Conservation (phyloP, 371 early-diverging fungal species). For the Lichtheimia ornata region DNA sequence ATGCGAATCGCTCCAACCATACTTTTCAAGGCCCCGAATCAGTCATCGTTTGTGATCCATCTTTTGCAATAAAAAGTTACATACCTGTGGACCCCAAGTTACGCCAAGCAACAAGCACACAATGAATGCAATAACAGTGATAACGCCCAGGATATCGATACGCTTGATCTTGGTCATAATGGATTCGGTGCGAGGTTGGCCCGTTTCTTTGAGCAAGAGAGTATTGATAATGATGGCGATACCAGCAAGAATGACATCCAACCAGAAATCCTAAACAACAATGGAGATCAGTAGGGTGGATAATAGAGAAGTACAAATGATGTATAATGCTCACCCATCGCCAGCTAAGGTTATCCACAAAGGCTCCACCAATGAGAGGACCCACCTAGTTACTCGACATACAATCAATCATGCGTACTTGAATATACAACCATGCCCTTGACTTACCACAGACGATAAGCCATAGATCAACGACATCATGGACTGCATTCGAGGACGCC, state of each 20-base stretch:
- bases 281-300: neutral
- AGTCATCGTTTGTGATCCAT: neutral
- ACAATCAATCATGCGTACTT: too few species aligned
- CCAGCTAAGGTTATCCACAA: conserved; percentile 66
- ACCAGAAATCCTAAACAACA: conserved; percentile 56
- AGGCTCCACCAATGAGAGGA: conserved; percentile 68
- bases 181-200: conserved; percentile 37
- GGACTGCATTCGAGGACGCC: conserved; percentile 68
- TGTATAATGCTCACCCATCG: conserved; percentile 45
- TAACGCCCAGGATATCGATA: conserved; percentile 56
- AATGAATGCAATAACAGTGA: conserved; percentile 15
- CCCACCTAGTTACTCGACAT: conserved; percentile 39
- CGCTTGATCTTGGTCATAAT: conserved; percentile 55
- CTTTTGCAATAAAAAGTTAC: neutral
- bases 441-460: conserved; percentile 50
- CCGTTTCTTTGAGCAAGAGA: conserved; percentile 45
- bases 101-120: conserved; percentile 52
- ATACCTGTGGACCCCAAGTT: conserved; percentile 42
- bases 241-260: conserved; percentile 71
- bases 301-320: too few species aligned
- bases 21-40: neutral
- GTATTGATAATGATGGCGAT: conserved; percentile 52
- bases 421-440: too few species aligned
- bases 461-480: conserved; percentile 65
- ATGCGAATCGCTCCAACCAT: conserved; percentile 5